Percentiles rank a stretch among this genome's conserved stretches.
Conservation (phyloP, 2,329 filamentous ascomycete species). For the Hypoxylon sp. region DNA sequence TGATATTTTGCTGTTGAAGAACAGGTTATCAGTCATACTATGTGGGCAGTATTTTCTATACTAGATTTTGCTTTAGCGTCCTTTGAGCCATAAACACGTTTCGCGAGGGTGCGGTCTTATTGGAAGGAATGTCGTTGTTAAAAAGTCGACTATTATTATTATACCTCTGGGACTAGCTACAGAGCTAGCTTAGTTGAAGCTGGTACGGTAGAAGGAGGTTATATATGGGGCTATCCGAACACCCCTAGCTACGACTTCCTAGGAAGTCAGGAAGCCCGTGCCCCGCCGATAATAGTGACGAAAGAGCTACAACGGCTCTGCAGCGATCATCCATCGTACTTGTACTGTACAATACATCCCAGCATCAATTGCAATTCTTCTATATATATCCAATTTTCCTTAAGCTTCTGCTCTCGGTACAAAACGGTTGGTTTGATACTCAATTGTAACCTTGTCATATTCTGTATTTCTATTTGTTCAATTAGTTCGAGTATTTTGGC, state of each 20-base stretch:
- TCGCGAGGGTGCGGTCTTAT: constrained; percentile 22
- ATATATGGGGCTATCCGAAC: constrained; percentile 18
- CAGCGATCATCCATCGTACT: constrained; percentile 23
- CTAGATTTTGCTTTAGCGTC: not conserved
- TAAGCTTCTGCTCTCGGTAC: not conserved
- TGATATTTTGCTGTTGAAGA: not conserved
- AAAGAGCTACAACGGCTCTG: constrained; percentile 32
- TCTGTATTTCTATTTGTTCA: constrained; percentile 18
- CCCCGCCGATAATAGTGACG: constrained; percentile 39
- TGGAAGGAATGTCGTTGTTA: constrained; percentile 17
- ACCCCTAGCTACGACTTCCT: constrained; percentile 2
- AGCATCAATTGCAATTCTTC: not conserved
- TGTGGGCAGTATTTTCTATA: not conserved
- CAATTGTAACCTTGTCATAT: constrained; percentile 11
- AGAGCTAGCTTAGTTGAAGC: constrained; percentile 4
- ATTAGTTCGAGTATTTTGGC: constrained; percentile 7
- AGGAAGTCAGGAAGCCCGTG: constrained; percentile 13
- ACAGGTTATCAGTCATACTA: not conserved
- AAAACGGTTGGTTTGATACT: constrained; percentile 16
- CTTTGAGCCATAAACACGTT: constrained; percentile 34
- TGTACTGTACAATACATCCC: constrained; percentile 27
- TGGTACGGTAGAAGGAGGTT: constrained; percentile 8
- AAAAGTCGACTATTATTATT: constrained; percentile 11
- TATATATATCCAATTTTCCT: not conserved
- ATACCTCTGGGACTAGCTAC: not conserved